Evolutionary conservation across 2,329 filamentous ascomycete genomes (phyloP).

Genomic region (Talaromyces amestolkiae): DNA sequence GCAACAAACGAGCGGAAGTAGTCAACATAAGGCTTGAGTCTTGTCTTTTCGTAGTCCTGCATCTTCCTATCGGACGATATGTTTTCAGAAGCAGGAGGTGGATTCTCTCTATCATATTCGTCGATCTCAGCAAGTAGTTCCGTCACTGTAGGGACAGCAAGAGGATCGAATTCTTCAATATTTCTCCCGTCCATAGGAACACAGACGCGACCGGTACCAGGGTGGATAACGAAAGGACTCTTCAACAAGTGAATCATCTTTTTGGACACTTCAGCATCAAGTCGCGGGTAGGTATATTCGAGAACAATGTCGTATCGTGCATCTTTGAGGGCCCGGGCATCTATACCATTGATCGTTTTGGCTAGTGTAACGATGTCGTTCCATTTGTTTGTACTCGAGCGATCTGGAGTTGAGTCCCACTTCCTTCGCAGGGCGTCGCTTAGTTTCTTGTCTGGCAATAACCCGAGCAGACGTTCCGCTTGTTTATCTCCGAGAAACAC

Average conservation of each 20-base stretch:
- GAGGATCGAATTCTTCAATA: conserved; percentile 81
- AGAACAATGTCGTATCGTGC: conserved; percentile 95
- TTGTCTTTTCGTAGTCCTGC: conserved; percentile 96
- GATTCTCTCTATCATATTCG: conserved; percentile 58
- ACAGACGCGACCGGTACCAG: conserved; percentile 88
- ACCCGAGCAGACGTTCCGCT: conserved; percentile 72
- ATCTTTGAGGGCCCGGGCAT: conserved; percentile 71
- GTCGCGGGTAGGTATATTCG: conserved; percentile 95
- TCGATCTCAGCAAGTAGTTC: conserved; percentile 82
- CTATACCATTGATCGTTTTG: conserved; percentile 71
- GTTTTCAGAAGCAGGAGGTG: conserved; percentile 42
- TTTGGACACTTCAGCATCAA: conserved; percentile 96
- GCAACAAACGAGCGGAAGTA: conserved; percentile 81
- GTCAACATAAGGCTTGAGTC: conserved; percentile 87
- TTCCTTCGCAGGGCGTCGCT: conserved; percentile 80
- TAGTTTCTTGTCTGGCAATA: conserved; percentile 77
- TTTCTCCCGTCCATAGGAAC: conserved; percentile 80
- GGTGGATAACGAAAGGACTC: conserved; percentile 93
- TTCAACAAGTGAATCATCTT: conserved; percentile 98
- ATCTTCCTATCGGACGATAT: conserved; percentile 48
- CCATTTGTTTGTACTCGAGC: conserved; percentile 81
- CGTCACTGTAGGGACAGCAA: conserved; percentile 84
- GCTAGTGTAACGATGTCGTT: conserved; percentile 86
- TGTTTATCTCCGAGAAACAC: conserved; percentile 73
- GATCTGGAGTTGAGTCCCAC: conserved; percentile 80